Conservation (phyloP, 805 yeast genomes). For the Kluyveromyces lactis region DNA sequence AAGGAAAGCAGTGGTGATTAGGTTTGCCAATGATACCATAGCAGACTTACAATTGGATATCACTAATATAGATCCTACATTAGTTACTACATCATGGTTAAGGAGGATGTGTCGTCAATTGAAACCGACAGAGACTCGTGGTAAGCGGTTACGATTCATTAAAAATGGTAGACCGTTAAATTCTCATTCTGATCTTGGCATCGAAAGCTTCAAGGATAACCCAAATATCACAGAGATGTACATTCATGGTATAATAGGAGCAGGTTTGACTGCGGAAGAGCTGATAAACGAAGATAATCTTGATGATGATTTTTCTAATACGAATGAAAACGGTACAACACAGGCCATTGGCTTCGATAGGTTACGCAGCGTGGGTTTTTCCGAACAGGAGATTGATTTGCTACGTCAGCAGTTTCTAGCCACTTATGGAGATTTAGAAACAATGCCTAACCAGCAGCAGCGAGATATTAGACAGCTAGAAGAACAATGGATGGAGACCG, state of each 20-base stretch:
- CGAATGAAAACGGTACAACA: constrained; percentile 24
- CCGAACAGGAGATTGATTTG: constrained; percentile 65
- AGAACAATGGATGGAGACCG: constrained; percentile 82
- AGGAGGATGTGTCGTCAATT: constrained; percentile 22
- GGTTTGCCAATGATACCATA: constrained; percentile 25
- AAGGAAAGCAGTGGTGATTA: constrained; percentile 14
- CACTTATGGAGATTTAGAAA: constrained; percentile 46
- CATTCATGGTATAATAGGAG: constrained; percentile 73
- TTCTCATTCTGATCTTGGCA: constrained; percentile 13
- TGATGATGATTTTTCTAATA: constrained; percentile 32
- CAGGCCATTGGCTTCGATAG: constrained; percentile 82
- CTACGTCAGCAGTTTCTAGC: constrained; percentile 66
- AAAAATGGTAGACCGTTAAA: constrained; percentile 23
- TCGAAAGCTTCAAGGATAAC: constrained; percentile 11
- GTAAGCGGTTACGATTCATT: constrained; percentile 22
- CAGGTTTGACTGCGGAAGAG: constrained; percentile 30
- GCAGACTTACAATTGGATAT: constrained; percentile 22
- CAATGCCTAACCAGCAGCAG: constrained; percentile 26
- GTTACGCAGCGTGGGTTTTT: constrained; percentile 72
- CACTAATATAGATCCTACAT: constrained; percentile 15
- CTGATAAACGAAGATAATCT: constrained; percentile 50
- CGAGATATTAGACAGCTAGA: constrained; percentile 60
- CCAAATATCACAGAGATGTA: constrained; percentile 35
- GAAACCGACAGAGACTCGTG: constrained; percentile 12
- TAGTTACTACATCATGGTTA: constrained; percentile 22